Conservation (phyloP, 495 filamentous ascomycete genomes). For the Daldinia concentrica region DNA sequence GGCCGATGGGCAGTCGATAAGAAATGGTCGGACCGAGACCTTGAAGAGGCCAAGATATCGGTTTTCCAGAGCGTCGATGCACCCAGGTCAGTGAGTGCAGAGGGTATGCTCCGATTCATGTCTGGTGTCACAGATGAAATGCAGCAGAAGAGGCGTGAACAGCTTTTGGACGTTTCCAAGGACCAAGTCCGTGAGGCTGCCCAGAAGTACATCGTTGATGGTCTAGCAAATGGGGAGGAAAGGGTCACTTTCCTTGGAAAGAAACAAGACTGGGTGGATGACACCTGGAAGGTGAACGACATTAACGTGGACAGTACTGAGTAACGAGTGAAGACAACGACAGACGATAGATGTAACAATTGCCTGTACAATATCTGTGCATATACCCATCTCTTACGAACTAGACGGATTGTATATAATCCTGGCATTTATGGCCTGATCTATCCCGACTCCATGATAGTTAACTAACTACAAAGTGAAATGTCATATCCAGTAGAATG, state of each 20-base stretch:
- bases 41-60: slow-evolving; percentile 94
- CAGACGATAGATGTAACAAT: slow-evolving; percentile 32
- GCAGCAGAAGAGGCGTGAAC: slow-evolving; percentile 85
- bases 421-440: not conserved
- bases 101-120: slow-evolving; percentile 86
- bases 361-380: slow-evolving; percentile 50
- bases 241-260: slow-evolving; percentile 82
- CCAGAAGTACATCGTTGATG: slow-evolving; percentile 80
- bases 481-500: not conserved
- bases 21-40: slow-evolving; percentile 83
- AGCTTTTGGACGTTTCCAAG: slow-evolving; percentile 85
- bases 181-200: slow-evolving; percentile 83
- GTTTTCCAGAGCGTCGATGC: slow-evolving; percentile 98
- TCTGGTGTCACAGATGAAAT: slow-evolving; percentile 87
- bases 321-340: slow-evolving; percentile 22
- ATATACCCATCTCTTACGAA: slow-evolving; percentile 56
- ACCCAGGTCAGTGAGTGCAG: slow-evolving; percentile 83
- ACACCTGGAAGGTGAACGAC: slow-evolving; percentile 60
- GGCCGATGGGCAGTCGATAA: slow-evolving; percentile 86
- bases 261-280: slow-evolving; percentile 78
- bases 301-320: slow-evolving; percentile 59
- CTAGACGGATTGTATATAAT: slow-evolving; percentile 32
- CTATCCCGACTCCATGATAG: not conserved
- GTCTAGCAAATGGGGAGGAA: slow-evolving; percentile 60
- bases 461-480: not conserved